Conservation (phyloP, 2,329 filamentous ascomycete genomes). For the Paradendryphiella salina region DNA sequence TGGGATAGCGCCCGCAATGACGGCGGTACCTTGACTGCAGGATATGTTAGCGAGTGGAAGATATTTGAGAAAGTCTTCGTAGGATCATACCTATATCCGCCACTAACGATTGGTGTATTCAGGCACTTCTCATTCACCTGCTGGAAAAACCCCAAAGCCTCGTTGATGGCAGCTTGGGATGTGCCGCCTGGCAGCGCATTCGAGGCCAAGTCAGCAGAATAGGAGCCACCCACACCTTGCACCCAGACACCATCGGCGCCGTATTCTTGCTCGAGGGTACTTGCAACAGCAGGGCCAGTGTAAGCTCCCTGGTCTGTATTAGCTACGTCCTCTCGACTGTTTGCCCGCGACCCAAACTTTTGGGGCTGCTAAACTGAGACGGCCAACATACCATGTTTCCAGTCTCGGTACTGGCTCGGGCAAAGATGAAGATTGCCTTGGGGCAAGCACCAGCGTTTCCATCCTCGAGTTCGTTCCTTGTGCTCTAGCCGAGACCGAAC, state of each 20-base stretch:
- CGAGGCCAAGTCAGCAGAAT: slow-evolving; percentile 40
- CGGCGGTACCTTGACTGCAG: slow-evolving; percentile 47
- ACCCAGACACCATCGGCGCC: slow-evolving; percentile 33
- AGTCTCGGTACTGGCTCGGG: slow-evolving; percentile 28
- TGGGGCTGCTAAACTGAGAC: no score
- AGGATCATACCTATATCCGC: slow-evolving; percentile 46
- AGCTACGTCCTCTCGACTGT: not conserved
- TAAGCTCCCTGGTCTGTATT: slow-evolving; percentile 20
- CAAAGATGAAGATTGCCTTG: slow-evolving; percentile 36
- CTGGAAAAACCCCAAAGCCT: slow-evolving; percentile 44
- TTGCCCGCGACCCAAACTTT: no score
- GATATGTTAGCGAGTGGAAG: not conserved
- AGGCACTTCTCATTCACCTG: slow-evolving; percentile 47
- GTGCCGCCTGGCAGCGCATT: slow-evolving; percentile 43
- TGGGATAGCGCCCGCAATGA: slow-evolving; percentile 44
- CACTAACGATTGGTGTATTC: slow-evolving; percentile 44
- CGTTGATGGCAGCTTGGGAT: slow-evolving; percentile 37
- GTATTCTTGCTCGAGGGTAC: slow-evolving; percentile 28
- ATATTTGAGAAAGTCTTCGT: not conserved
- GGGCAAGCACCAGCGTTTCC: slow-evolving; percentile 27
- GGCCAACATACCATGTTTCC: slow-evolving; percentile 33
- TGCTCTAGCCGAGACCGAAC: slow-evolving; percentile 10
- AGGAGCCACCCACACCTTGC: slow-evolving; percentile 43
- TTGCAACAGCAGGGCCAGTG: slow-evolving; percentile 26
- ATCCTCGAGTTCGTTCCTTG: slow-evolving; percentile 29